Conservation (phyloP, 257 asterid genomes). For the Primulina eburnea region DNA sequence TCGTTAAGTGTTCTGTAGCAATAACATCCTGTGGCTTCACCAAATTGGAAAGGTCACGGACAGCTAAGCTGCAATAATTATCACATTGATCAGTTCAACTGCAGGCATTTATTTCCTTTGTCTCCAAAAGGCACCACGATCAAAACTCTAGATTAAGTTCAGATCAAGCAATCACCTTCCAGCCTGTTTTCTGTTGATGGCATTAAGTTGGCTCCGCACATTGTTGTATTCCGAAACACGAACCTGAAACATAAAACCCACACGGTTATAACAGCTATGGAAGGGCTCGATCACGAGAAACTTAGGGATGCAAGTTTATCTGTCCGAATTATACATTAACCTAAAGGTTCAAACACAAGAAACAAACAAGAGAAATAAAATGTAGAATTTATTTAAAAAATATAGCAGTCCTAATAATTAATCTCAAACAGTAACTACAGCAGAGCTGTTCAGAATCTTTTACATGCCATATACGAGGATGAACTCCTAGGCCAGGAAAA, state of each 20-base stretch:
- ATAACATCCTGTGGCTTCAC: slow-evolving; percentile 74
- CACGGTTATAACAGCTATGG: background rate
- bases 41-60: slow-evolving; percentile 83
- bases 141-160: slow-evolving; percentile 9
- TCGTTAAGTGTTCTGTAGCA: slow-evolving; percentile 72
- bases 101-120: slow-evolving; percentile 11
- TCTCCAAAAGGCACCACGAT: slow-evolving; percentile 6
- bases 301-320: background rate
- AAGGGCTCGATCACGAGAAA: slow-evolving; percentile 1
- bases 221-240: slow-evolving; percentile 53
- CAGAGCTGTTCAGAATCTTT: background rate
- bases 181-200: slow-evolving; percentile 47
- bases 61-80: slow-evolving; percentile 72
- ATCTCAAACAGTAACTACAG: background rate
- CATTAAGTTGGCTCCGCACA: slow-evolving; percentile 58
- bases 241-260: slow-evolving; percentile 33
- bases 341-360: background rate
- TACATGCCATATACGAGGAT: background rate
- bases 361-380: background rate
- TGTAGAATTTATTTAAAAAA: too few species aligned
- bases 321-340: background rate
- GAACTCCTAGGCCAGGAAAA: background rate
- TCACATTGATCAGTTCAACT: slow-evolving; percentile 51
- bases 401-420: background rate
- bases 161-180: slow-evolving; percentile 37